phyloP scores from a whole-genome alignment of 495 filamentous ascomycete species.

The Penicillium steckii region DNA sequence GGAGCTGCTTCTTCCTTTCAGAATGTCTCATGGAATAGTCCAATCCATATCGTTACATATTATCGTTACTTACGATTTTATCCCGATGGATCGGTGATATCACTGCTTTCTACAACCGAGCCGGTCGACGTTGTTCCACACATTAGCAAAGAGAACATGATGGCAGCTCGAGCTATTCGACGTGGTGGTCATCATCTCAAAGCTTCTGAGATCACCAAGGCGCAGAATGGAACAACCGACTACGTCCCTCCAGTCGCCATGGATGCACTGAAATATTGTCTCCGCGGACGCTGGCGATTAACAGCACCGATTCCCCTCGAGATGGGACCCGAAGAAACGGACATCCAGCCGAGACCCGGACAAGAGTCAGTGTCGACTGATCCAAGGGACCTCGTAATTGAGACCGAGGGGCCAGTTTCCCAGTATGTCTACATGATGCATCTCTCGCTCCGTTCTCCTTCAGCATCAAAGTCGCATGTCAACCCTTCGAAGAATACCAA shows the following conservation, averaged over 20 bases:
- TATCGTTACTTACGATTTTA: conserved; percentile 96
- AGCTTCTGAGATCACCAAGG: conserved; percentile 39
- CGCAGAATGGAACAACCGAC: conserved; percentile 31
- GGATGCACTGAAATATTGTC: conserved; percentile 55
- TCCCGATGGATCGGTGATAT: conserved; percentile 80
- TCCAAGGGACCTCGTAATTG: conserved; percentile 62
- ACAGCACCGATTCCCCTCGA: conserved; percentile 35
- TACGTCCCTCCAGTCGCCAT: conserved; percentile 39
- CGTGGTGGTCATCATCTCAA: conserved; percentile 32
- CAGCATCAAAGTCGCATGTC: conserved; percentile 43
- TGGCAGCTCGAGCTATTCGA: conserved; percentile 26
- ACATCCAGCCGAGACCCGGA: background rate
- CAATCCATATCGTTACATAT: conserved; percentile 95
- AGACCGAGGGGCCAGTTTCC: conserved; percentile 76
- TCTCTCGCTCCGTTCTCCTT: conserved; percentile 59
- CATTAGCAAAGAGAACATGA: conserved; percentile 55
- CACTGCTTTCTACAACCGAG: conserved; percentile 73
- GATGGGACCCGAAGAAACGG: background rate
- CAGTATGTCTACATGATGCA: conserved; percentile 84
- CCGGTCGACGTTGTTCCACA: conserved; percentile 81
- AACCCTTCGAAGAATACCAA: conserved; percentile 69
- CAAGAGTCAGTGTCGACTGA: conserved; percentile 20
- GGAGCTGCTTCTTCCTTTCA: conserved; percentile 62
- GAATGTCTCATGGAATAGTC: conserved; percentile 67
- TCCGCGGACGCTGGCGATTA: conserved; percentile 61